Evolutionary conservation across 2,329 filamentous ascomycete genomes (phyloP).

Genomic region (Fusarium sp.): DNA sequence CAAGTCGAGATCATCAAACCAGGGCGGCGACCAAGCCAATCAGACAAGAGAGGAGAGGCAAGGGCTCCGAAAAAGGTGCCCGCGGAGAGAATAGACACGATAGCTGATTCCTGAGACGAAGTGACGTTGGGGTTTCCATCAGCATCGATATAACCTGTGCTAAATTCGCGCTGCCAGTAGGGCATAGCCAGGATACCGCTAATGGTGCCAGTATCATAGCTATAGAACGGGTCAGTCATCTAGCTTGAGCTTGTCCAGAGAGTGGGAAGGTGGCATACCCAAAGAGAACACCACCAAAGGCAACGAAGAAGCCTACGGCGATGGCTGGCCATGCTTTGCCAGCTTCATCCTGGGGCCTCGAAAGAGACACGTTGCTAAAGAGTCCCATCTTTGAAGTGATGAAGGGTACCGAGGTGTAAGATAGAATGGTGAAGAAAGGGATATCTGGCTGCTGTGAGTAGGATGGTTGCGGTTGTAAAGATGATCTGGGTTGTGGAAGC

Average conservation of each 20-base stretch:
- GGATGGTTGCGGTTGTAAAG: neutral
- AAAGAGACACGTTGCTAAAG: neutral
- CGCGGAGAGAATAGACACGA: conserved; percentile 78
- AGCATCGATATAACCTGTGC: conserved; percentile 40
- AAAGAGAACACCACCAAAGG: conserved; percentile 38
- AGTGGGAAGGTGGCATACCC: neutral
- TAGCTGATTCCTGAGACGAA: conserved; percentile 65
- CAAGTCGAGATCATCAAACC: conserved; percentile 68
- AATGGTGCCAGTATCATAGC: conserved; percentile 68
- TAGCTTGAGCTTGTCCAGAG: neutral
- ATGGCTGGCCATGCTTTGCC: conserved; percentile 70
- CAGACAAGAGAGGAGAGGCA: conserved; percentile 67
- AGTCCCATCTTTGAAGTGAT: neutral
- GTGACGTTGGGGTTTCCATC: conserved; percentile 48
- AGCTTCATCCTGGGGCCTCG: conserved; percentile 47
- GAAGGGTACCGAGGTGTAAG: neutral
- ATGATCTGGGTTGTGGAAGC: neutral
- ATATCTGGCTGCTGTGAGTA: accelerated
- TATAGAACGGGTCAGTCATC: conserved; percentile 11
- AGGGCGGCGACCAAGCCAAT: conserved; percentile 70
- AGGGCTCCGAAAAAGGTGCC: conserved; percentile 81
- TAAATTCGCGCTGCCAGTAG: conserved; percentile 56
- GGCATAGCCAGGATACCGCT: conserved; percentile 52
- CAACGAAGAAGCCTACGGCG: conserved; percentile 62
- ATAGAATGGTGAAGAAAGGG: neutral